phyloP scores from a whole-genome alignment of 2,329 filamentous ascomycete species.

The Colletotrichum tofieldiae region DNA sequence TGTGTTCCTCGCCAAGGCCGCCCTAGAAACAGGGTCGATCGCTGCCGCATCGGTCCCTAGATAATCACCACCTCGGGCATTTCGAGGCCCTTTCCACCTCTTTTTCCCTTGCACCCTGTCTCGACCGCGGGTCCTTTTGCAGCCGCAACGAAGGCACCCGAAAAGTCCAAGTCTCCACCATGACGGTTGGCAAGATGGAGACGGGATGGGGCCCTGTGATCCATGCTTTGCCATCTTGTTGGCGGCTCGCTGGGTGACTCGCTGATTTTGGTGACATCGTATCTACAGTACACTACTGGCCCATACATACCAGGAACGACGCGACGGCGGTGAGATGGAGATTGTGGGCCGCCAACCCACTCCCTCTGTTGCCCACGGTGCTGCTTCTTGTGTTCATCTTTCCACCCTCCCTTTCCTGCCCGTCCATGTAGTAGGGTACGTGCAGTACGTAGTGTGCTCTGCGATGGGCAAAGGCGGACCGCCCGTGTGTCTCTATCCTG shows the following conservation, averaged over 20 bases:
- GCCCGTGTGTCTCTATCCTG: conserved; percentile 8
- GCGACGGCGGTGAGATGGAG: conserved; percentile 6
- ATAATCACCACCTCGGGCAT: conserved; percentile 27
- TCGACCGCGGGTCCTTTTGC: conserved; percentile 23
- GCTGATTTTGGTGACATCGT: conserved; percentile 14
- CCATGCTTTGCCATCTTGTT: conserved; percentile 14
- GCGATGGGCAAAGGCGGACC: not conserved
- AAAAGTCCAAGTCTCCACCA: conserved; percentile 30
- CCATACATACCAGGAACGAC: not conserved
- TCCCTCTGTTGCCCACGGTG: not conserved
- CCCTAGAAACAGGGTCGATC: conserved; percentile 32
- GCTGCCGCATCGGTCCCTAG: conserved; percentile 33
- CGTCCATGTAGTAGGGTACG: not conserved
- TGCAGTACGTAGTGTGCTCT: not conserved
- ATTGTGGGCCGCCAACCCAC: not conserved
- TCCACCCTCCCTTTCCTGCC: conserved; percentile 8
- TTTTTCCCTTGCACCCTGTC: conserved; percentile 22
- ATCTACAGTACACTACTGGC: not conserved
- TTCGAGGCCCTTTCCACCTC: conserved; percentile 21
- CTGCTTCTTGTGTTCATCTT: not conserved
- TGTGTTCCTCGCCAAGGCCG: conserved; percentile 38
- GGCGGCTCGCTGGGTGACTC: conserved; percentile 28
- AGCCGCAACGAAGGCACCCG: conserved; percentile 31
- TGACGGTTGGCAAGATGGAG: conserved; percentile 33
- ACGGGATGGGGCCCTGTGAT: conserved; percentile 22